These are phyloP conservation scores for Termitomyces sp. DNA, from an alignment of 768 basidiomycete genomes.

Conservation along the genomic window DNA sequence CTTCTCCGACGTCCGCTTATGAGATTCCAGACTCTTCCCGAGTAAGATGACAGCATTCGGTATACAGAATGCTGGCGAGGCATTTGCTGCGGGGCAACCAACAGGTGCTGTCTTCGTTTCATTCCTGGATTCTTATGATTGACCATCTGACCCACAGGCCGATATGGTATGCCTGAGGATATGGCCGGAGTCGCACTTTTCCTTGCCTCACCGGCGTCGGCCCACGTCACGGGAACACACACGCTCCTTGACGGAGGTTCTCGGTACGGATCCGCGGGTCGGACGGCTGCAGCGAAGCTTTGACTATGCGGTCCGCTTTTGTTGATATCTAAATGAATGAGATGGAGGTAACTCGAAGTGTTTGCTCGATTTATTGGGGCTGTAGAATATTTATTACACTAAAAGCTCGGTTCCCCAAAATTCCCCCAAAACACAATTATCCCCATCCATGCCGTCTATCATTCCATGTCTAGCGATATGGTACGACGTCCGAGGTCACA, in stretches of 20 bases:
- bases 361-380: not conserved
- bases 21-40: constrained; percentile 60
- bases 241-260: constrained; percentile 72
- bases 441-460: not conserved
- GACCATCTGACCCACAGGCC: constrained; percentile 39
- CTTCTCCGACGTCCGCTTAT: not conserved
- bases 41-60: constrained; percentile 84
- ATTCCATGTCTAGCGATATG: too few relatives aligned
- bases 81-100: constrained; percentile 55
- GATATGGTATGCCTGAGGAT: constrained; percentile 63
- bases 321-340: not conserved
- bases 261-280: constrained; percentile 24
- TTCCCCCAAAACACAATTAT: not conserved
- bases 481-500: too few relatives aligned
- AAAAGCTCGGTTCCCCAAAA: not conserved
- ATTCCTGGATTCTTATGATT: not conserved
- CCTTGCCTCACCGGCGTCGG: constrained; percentile 66
- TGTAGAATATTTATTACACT: not conserved
- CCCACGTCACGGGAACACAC: constrained; percentile 75
- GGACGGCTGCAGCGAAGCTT: not conserved
- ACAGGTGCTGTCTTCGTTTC: constrained; percentile 44
- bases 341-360: not conserved
- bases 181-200: constrained; percentile 72
- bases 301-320: not conserved
- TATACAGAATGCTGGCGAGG: constrained; percentile 51